Base-by-base conservation (phyloP, 2,329 filamentous ascomycete genomes). In the Ascochyta koolunga region DNA sequence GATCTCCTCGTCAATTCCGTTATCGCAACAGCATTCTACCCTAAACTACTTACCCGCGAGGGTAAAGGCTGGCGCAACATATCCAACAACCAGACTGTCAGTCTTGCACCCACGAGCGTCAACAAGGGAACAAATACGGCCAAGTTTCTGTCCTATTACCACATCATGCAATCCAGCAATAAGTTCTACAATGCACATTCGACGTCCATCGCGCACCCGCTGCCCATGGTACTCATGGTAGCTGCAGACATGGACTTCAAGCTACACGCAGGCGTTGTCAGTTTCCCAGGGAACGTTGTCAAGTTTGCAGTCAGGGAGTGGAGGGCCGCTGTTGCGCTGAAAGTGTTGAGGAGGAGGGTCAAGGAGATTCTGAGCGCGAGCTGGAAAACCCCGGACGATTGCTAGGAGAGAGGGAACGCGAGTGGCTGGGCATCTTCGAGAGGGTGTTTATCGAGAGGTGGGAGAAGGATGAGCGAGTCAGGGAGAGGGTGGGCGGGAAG, bases 21-120 rank as follows among this genome's bases (percentile, higher is more conserved):
- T 36, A 89, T 97, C 63, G 90, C 92, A 0, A 96, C 91, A 85
- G 93, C 91, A 46, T 96, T 99, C 78, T 98, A 99, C 68, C 95
- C 95, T 0, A 97, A 96, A 67, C 83, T 99, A 15, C 82, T 98
- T 3, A 85, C 89, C 22, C 86, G 89, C 50, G 93, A 98, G 66
- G 86, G 86, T 43, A 96, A 92, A 77, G 91, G 90, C 11, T 89
- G 93, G 82, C 88, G 93, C 50, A 98, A 97, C 63, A 87, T 97
- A 55, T 87, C 90, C 46, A 98, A 96, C 77, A 97, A 96, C 71
- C 93, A 98, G 74, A 84, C 85, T 38, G 92, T 99, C 64, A 91
- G 87, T 52, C 79, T 99, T 18, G 91, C 96, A 63, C 90, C 92
- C 0, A 90, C 89, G 0, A 96, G 91, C 1, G 90, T 99, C 61